phyloP scores from a whole-genome alignment of 495 filamentous ascomycete species.

The Daldinia childiae region DNA sequence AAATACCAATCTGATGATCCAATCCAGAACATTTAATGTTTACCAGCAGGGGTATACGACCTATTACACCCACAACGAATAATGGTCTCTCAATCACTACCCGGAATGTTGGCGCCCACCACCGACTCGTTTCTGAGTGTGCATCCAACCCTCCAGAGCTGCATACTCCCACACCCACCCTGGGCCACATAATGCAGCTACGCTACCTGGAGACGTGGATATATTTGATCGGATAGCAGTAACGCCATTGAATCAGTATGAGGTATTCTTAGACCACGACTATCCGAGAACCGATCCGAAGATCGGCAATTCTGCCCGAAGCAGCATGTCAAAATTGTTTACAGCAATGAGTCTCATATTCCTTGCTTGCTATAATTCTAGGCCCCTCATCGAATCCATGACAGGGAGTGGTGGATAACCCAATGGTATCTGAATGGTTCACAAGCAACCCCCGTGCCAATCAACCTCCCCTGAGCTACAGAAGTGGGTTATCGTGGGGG shows the following conservation, averaged over 20 bases:
- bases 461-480: slow-evolving; percentile 26
- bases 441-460: slow-evolving; percentile 33
- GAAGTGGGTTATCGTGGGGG: slow-evolving; percentile 40
- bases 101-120: slow-evolving; percentile 27
- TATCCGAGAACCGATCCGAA: slow-evolving; percentile 39
- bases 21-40: slow-evolving; percentile 20
- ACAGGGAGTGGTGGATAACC: slow-evolving; percentile 22
- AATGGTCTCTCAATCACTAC: slow-evolving; percentile 16
- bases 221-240: slow-evolving; percentile 27
- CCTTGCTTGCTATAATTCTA: slow-evolving; percentile 19
- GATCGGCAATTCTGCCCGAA: slow-evolving; percentile 30
- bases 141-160: slow-evolving; percentile 36
- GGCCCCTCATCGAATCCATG: slow-evolving; percentile 23
- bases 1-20: slow-evolving; percentile 30
- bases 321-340: slow-evolving; percentile 10
- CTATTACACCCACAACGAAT: slow-evolving; percentile 29
- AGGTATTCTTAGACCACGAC: slow-evolving; percentile 18
- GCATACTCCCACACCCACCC: slow-evolving; percentile 24
- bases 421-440: slow-evolving; percentile 24
- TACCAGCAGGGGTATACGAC: slow-evolving; percentile 34
- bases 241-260: slow-evolving; percentile 29
- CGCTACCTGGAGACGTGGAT: slow-evolving; percentile 23
- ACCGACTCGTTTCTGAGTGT: slow-evolving; percentile 19
- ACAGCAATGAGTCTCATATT: slow-evolving; percentile 23
- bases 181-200: slow-evolving; percentile 25